Evolutionary conservation across 1,139 yeast species (phyloP), one percentile per base, ranked within the genome.

Genomic region (Pichia sp.): DNA sequence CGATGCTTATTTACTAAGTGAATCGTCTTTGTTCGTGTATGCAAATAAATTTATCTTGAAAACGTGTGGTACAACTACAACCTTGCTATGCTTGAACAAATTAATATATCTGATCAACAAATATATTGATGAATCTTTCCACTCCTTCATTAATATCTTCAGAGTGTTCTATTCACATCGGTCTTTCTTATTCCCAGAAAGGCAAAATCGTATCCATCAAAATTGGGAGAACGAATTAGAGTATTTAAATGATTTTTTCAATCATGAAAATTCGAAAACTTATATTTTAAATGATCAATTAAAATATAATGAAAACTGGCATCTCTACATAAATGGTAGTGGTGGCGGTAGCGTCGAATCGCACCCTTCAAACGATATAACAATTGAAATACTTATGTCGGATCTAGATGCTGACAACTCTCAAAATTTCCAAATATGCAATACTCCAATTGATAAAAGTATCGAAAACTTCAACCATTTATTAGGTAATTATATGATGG

Each of bases 61-160:
- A 68, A 92, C 98, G 15, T 92, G 98, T 66, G 98, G 98, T 12
- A 90, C 97, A 15, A 92, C 97, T 1, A 88, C 97, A 2, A 83
- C 96, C 1, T 74, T 92, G 53, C 78, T 82, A 30, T 92, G 97
- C 58, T 69, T 92, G 39, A 80, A 79, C 29, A 74, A 77, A 48
- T 69, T 90, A 51, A 77, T 85, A 56, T 75, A 76, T 40, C 66
- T 79, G 25, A 77, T 83, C 13, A 61, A 66, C 27, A 56, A 65
- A 7, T 67, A 65, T 46, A 59, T 76, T 36, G 58, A 62, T n/a
- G 69, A 74, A 68, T 56, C 58, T 49, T 44, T 32, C 22, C 16
- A 6, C 7, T 32, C 36, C 8, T 32, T 18, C 11, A 6, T 16
- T 32, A 7, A 63, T 39, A 82, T 88, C 40, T 76, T 76, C 68